Evolutionary conservation across 306 rosid genomes (phyloP).

Genomic region (Gleditsia sinensis): DNA sequence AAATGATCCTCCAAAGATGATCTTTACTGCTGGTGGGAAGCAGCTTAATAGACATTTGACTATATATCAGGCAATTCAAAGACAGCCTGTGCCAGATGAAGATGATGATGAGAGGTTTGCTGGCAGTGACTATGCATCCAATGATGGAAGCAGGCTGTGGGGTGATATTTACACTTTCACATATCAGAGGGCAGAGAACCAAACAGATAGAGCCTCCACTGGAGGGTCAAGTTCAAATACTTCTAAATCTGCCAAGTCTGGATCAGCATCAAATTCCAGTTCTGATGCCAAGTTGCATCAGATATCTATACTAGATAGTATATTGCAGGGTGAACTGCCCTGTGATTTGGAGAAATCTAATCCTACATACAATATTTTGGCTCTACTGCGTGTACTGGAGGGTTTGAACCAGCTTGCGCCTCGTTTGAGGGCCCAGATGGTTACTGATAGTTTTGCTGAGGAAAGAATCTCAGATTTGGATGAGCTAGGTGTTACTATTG

Average conservation of each 20-base stretch:
- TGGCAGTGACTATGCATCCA: conserved; percentile 70
- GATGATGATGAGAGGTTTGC: conserved; percentile 95
- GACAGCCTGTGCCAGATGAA: conserved; percentile 90
- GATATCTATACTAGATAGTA: conserved; percentile 82
- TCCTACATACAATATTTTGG: conserved; percentile 85
- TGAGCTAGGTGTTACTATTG: conserved; percentile 55
- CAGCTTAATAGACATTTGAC: conserved; percentile 93
- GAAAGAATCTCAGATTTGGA: conserved; percentile 61
- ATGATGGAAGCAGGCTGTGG: conserved; percentile 98
- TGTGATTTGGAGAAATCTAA: conserved; percentile 92
- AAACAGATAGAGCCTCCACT: conserved; percentile 59
- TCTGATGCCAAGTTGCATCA: conserved; percentile 66
- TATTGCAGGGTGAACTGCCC: conserved; percentile 93
- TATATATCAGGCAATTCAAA: conserved; percentile 94
- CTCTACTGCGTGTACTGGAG: conserved; percentile 85
- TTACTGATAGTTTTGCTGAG: conserved; percentile 75
- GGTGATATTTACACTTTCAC: conserved; percentile 88
- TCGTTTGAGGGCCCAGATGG: conserved; percentile 76
- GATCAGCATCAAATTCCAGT: conserved; percentile 56
- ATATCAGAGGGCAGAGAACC: conserved; percentile 87
- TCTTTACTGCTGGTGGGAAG: conserved; percentile 89
- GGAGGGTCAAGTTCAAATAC: conserved; percentile 70
- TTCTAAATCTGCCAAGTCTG: conserved; percentile 66
- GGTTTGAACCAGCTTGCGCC: conserved; percentile 96
- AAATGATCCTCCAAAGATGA: conserved; percentile 75